Percentiles rank a stretch among this genome's conserved stretches.
Conservation (phyloP, 345 rosid genomes). For the Cardamine resedifolia region DNA sequence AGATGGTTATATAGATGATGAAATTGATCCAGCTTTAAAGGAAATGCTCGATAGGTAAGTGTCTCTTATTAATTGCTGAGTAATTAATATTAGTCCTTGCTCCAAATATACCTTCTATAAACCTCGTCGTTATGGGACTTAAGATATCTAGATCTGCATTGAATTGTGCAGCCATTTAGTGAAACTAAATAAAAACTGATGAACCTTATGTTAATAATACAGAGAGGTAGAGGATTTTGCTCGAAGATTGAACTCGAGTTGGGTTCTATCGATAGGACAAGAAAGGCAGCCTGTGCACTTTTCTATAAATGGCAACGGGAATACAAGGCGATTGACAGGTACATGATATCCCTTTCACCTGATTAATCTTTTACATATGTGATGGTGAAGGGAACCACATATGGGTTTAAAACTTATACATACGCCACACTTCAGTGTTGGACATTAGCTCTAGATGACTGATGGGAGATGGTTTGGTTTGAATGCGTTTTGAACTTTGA, state of each 20-base stretch:
- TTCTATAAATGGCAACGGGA: conserved; percentile 58
- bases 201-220: conserved; percentile 13
- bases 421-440: conserved; percentile 16
- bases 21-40: conserved; percentile 81
- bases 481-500: conserved; percentile 27
- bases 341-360: neutral
- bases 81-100: neutral
- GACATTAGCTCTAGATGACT: conserved; percentile 26
- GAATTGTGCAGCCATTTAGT: neutral
- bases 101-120: neutral
- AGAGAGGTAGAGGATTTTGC: conserved; percentile 98
- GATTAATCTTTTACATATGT: neutral
- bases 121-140: neutral
- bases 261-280: conserved; percentile 67
- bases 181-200: conserved; percentile 1
- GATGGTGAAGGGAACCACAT: conserved; percentile 8
- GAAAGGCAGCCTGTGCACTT: conserved; percentile 53
- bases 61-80: neutral
- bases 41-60: conserved; percentile 83
- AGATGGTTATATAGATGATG: conserved; percentile 77
- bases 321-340: conserved; percentile 54
- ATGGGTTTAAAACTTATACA: neutral
- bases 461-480: conserved; percentile 29
- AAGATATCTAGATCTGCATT: neutral
- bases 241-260: conserved; percentile 82